Conservation (phyloP, 2,329 filamentous ascomycete species). For the Colletotrichum chlorophyti region DNA sequence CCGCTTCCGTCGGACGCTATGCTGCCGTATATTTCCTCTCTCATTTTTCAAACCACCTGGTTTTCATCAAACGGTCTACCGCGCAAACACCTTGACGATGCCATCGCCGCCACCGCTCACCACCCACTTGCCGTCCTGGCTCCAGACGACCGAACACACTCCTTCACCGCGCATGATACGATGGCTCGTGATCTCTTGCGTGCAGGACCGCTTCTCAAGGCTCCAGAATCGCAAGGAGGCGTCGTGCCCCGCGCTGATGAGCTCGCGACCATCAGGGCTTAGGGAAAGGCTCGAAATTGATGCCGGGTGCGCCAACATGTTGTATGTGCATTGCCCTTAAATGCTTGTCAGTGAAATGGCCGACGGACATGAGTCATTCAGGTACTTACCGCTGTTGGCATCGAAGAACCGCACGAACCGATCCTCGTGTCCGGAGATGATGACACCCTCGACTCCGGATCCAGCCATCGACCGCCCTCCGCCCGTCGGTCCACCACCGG, state of each 20-base stretch:
- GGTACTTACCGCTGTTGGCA: slow-evolving; percentile 90
- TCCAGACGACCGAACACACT: slow-evolving; percentile 94
- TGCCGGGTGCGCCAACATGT: slow-evolving; percentile 95
- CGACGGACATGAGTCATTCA: too few species aligned
- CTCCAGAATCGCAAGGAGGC: slow-evolving; percentile 97
- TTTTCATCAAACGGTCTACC: slow-evolving; percentile 42
- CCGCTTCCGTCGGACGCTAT: slow-evolving; percentile 24
- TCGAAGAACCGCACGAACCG: slow-evolving; percentile 97
- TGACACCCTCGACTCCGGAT: slow-evolving; percentile 86
- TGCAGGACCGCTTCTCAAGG: slow-evolving; percentile 92
- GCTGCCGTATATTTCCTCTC: slow-evolving; percentile 17
- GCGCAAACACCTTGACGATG: slow-evolving; percentile 88
- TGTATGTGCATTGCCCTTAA: slow-evolving; percentile 99
- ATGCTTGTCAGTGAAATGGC: too few species aligned
- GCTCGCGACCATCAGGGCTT: slow-evolving; percentile 90
- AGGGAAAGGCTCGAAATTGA: slow-evolving; percentile 91
- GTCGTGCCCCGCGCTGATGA: slow-evolving; percentile 95
- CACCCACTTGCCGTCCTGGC: slow-evolving; percentile 91
- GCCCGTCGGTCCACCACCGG: slow-evolving; percentile 80
- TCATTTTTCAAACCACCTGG: too few species aligned
- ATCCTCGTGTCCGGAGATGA: slow-evolving; percentile 97
- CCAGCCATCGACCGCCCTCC: slow-evolving; percentile 70
- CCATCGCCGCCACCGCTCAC: slow-evolving; percentile 95
- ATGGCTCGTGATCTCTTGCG: slow-evolving; percentile 93
- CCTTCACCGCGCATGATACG: slow-evolving; percentile 95